These are phyloP conservation scores for Aureobasidium sp. DNA, from an alignment of 2,329 filamentous ascomycete genomes.

Conservation along the genomic window DNA sequence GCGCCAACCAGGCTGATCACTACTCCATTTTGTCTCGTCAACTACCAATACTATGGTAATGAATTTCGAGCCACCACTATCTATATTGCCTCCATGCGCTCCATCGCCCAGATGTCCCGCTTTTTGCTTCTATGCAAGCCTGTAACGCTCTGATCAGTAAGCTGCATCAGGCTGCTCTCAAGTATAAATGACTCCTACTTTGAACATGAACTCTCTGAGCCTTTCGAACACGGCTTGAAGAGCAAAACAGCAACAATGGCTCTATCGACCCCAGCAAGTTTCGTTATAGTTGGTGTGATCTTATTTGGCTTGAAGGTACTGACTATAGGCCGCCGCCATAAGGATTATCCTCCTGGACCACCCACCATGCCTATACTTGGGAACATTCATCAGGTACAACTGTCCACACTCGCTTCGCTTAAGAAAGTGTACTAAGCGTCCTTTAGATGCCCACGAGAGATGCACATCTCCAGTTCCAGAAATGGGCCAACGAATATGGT, in stretches of 20 bases:
- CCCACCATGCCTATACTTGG: conserved; percentile 25
- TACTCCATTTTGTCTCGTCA: neutral
- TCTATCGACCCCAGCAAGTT: neutral
- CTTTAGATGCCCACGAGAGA: conserved; percentile 36
- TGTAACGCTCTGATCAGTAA: neutral
- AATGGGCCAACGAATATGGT: conserved; percentile 48
- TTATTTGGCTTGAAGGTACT: neutral
- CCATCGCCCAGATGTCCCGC: neutral
- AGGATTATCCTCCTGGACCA: conserved; percentile 23
- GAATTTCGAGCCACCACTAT: neutral
- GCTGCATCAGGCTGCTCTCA: neutral
- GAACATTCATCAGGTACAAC: conserved; percentile 23
- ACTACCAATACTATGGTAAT: neutral
- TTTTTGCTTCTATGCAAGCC: neutral
- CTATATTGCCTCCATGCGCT: neutral
- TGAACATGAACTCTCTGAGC: neutral
- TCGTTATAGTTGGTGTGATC: neutral
- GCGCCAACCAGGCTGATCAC: neutral
- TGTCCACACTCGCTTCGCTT: neutral
- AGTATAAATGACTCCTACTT: neutral
- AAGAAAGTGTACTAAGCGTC: neutral
- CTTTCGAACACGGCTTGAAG: neutral
- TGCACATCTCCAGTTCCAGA: conserved; percentile 41
- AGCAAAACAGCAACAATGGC: neutral
- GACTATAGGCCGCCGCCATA: conserved; percentile 20